A percentile compares a stretch with the other conserved stretches of the same genome.
phyloP scores from a whole-genome alignment of 1,139 yeast species.

The Geotrichum cucujoidarum region DNA sequence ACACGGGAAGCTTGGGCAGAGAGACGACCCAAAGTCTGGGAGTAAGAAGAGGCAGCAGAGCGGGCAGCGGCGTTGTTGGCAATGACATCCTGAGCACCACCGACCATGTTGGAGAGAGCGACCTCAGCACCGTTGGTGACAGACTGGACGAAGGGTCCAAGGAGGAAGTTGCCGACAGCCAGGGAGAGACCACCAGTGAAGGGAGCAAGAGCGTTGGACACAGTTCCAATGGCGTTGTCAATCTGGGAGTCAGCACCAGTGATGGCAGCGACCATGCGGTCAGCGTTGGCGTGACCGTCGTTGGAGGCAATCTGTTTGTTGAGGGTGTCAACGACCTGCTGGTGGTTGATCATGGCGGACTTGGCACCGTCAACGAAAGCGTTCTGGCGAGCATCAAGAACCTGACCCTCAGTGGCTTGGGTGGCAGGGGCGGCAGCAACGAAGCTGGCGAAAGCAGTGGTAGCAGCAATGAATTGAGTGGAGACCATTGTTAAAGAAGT shows the following conservation, averaged over 20 bases:
- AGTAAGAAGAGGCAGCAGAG: conserved; percentile 13
- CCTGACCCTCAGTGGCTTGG: conserved; percentile 1
- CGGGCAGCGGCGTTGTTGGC: not conserved
- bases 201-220: conserved; percentile 27
- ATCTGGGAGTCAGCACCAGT: conserved; percentile 31
- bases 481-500: conserved; percentile 10
- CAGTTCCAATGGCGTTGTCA: conserved; percentile 28
- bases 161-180: conserved; percentile 27
- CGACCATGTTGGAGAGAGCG: conserved; percentile 26
- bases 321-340: conserved; percentile 24
- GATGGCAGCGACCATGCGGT: conserved; percentile 21
- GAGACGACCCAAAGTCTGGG: conserved; percentile 13
- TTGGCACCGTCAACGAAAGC: conserved; percentile 17
- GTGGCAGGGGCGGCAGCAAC: conserved; percentile 7
- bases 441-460: conserved; percentile 6
- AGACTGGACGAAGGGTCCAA: conserved; percentile 35
- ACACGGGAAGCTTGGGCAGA: conserved; percentile 2
- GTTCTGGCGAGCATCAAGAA: not conserved
- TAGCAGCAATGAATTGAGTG: conserved; percentile 1
- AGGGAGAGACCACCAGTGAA: conserved; percentile 27
- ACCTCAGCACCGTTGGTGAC: conserved; percentile 36
- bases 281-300: conserved; percentile 24
- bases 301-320: conserved; percentile 16
- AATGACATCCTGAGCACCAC: conserved; percentile 22
- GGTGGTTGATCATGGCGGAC: conserved; percentile 22